phyloP scores from a whole-genome alignment of 768 basidiomycete species.

The Terana coerulea region DNA sequence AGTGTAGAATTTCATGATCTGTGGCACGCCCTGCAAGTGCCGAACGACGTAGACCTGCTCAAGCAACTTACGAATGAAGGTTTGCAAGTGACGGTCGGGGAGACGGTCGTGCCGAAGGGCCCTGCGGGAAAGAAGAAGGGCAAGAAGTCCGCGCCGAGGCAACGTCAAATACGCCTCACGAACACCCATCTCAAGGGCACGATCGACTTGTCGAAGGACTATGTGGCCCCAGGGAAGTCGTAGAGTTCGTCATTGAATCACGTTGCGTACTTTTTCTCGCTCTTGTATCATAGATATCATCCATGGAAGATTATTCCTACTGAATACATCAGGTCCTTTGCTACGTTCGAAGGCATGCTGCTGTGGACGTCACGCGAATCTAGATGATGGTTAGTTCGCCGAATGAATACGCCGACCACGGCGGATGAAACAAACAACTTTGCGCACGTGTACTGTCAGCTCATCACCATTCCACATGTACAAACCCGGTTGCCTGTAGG shows the following conservation, averaged over 20 bases:
- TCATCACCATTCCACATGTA: too few species aligned
- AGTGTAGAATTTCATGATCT: conserved; percentile 76
- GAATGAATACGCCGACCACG: too few species aligned
- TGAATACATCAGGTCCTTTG: too few species aligned
- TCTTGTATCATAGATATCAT: too few species aligned
- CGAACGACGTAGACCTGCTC: conserved; percentile 80
- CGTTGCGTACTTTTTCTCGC: too few species aligned
- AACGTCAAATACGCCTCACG: conserved; percentile 79
- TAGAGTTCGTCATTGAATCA: background rate
- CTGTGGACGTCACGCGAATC: too few species aligned
- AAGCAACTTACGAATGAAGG: conserved; percentile 80
- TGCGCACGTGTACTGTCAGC: too few species aligned
- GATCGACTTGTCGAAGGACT: conserved; percentile 82
- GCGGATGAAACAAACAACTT: too few species aligned
- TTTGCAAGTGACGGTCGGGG: conserved; percentile 72
- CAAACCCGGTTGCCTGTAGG: too few species aligned
- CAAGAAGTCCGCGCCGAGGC: conserved; percentile 66
- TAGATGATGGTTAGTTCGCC: too few species aligned
- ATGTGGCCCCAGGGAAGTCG: conserved; percentile 33
- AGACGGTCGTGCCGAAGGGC: conserved; percentile 51
- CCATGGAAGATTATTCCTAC: too few species aligned
- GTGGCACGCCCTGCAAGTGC: conserved; percentile 83
- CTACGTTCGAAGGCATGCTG: too few species aligned
- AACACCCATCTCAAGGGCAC: conserved; percentile 85
- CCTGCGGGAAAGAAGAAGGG: conserved; percentile 75